Percentiles rank a stretch among this genome's conserved stretches.
phyloP scores from a whole-genome alignment of 2,329 filamentous ascomycete genomes.

The Cytospora piceicola region DNA sequence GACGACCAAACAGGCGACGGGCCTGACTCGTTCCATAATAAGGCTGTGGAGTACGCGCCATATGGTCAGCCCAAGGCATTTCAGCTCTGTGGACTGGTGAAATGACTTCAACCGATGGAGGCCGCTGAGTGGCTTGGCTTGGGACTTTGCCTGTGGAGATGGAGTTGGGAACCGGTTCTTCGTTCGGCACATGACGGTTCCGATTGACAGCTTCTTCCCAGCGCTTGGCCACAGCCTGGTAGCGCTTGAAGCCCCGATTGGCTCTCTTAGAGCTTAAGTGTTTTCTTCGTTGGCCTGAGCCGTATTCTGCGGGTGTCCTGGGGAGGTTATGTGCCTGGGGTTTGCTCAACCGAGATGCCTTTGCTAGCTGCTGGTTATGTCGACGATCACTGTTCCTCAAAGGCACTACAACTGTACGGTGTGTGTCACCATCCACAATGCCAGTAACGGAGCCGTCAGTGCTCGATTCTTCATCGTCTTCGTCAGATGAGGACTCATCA shows the following conservation, averaged over 20 bases:
- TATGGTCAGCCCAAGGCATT: slow-evolving; percentile 22
- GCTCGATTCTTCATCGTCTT: slow-evolving; percentile 43
- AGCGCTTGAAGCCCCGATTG: slow-evolving; percentile 52
- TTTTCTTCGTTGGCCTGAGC: slow-evolving; percentile 31
- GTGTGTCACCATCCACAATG: not conserved
- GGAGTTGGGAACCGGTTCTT: slow-evolving; percentile 11
- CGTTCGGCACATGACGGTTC: slow-evolving; percentile 34
- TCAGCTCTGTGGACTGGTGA: slow-evolving; percentile 25
- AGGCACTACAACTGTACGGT: not conserved
- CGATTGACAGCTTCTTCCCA: slow-evolving; percentile 41
- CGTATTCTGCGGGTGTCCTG: slow-evolving; percentile 3
- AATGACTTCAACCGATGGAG: slow-evolving; percentile 24
- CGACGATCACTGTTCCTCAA: not conserved
- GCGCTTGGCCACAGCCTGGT: slow-evolving; percentile 42
- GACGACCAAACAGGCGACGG: slow-evolving; percentile 3
- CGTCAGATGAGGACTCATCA: slow-evolving; percentile 47
- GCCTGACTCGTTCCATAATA: slow-evolving; percentile 8
- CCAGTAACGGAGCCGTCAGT: slow-evolving; percentile 37
- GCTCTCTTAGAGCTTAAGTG: slow-evolving; percentile 41
- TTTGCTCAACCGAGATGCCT: not conserved
- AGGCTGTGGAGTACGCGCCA: slow-evolving; percentile 29
- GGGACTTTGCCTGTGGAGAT: slow-evolving; percentile 28
- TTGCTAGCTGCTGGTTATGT: not conserved
- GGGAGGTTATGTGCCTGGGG: not conserved
- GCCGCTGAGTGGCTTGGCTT: slow-evolving; percentile 29